phyloP scores from a whole-genome alignment of 768 basidiomycete genomes.

The Xerocomellus chrysenteron region DNA sequence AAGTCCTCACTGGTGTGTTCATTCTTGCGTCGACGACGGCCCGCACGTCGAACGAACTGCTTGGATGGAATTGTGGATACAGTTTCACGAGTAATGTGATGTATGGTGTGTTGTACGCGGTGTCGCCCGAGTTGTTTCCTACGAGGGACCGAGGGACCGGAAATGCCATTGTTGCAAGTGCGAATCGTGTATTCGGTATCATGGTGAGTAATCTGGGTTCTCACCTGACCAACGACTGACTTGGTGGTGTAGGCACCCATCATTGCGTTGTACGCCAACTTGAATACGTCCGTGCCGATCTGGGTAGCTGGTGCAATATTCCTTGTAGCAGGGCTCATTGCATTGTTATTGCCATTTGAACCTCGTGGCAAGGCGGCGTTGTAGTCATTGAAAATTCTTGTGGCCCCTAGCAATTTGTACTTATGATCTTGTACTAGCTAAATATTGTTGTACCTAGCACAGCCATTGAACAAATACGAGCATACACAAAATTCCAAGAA shows the following conservation, averaged over 20 bases:
- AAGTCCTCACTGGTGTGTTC: conserved; percentile 54
- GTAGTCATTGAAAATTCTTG: conserved; percentile 19
- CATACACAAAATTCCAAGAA: too few relatives aligned
- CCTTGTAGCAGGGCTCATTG: conserved; percentile 46
- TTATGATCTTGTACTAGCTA: background rate
- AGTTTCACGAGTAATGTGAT: conserved; percentile 56
- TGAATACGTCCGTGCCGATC: conserved; percentile 51
- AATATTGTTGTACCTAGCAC: too few relatives aligned
- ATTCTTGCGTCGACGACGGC: conserved; percentile 58
- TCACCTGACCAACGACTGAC: background rate
- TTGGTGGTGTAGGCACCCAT: conserved; percentile 40
- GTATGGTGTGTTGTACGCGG: conserved; percentile 48
- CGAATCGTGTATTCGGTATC: conserved; percentile 59
- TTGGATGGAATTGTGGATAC: conserved; percentile 61
- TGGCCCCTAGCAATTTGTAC: background rate
- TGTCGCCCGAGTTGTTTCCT: conserved; percentile 53
- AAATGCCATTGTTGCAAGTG: conserved; percentile 49
- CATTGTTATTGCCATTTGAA: conserved; percentile 55
- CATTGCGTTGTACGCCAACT: conserved; percentile 48
- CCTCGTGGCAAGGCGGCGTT: conserved; percentile 55
- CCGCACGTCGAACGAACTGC: conserved; percentile 47
- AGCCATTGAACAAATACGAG: too few relatives aligned
- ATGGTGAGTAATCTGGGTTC: conserved; percentile 38
- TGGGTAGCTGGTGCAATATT: conserved; percentile 56
- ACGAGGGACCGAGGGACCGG: conserved; percentile 56